phyloP scores from a whole-genome alignment of 805 yeast genomes.

The Candida ipomoeae region DNA sequence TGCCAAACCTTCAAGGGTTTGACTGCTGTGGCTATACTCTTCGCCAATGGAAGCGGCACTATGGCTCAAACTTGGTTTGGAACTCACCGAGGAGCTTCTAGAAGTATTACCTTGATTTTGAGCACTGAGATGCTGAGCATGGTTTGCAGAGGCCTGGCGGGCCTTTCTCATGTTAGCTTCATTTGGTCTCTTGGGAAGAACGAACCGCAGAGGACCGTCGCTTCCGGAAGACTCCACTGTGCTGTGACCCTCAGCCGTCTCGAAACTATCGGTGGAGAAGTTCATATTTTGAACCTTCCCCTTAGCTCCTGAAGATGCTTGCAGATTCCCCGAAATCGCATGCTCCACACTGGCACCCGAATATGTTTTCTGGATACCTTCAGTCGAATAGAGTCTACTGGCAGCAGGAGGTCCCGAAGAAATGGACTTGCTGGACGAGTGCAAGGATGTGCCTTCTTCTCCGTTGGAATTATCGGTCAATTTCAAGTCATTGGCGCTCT shows the following conservation, averaged over 20 bases:
- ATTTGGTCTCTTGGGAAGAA: conserved; percentile 16
- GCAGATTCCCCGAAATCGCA: background rate
- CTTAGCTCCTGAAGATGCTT: background rate
- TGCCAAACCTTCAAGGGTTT: background rate
- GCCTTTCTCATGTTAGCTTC: conserved; percentile 13
- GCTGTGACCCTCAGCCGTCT: conserved; percentile 13
- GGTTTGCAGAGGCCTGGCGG: conserved; percentile 13
- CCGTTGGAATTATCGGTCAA: background rate
- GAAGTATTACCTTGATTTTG: background rate
- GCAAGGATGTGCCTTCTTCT: background rate
- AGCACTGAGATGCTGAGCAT: background rate
- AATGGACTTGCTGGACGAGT: background rate
- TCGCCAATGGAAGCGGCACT: background rate
- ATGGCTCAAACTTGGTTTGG: background rate
- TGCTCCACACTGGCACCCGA: background rate
- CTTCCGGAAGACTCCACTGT: background rate
- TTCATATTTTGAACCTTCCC: background rate
- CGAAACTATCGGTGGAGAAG: conserved; percentile 13
- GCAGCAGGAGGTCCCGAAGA: background rate
- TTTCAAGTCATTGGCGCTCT: conserved; percentile 22
- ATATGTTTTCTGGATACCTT: background rate
- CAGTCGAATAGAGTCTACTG: background rate
- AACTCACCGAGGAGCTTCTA: background rate
- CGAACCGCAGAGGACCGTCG: conserved; percentile 1
- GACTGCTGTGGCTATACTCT: background rate